Evolutionary conservation across 75 land plant genomes (phyloP).

Genomic region (Selaginella tamariscina): DNA sequence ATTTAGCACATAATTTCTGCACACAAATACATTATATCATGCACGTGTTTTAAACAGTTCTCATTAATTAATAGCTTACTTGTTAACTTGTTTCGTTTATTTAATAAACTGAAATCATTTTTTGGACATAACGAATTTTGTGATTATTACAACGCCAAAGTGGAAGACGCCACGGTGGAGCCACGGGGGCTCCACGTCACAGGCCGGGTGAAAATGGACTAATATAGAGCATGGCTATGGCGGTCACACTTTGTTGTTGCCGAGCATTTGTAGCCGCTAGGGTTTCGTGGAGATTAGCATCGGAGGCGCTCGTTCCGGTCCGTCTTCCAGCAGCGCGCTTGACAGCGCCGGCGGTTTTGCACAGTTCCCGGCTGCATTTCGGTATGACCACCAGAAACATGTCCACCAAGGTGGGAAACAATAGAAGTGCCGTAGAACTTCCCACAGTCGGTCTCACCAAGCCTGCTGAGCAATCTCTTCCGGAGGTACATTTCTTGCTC

Average conservation of each 20-base stretch:
- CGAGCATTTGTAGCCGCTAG: not conserved
- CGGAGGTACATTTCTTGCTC: slow-evolving; percentile 13
- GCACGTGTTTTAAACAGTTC: no score
- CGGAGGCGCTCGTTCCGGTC: not conserved
- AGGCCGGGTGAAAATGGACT: not conserved
- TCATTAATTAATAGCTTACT: no score
- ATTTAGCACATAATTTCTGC: no score
- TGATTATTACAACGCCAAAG: not conserved
- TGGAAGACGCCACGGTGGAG: not conserved
- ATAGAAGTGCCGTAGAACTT: not conserved
- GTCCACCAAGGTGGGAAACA: not conserved
- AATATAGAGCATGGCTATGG: not conserved
- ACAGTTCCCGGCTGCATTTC: not conserved
- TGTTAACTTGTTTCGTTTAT: no score
- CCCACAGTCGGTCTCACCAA: slow-evolving; percentile 22
- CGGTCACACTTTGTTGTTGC: not conserved
- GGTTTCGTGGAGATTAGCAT: not conserved
- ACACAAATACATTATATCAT: no score
- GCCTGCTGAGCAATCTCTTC: slow-evolving; percentile 14
- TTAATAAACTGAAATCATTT: no score
- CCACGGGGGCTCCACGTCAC: not conserved
- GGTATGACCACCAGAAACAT: not conserved
- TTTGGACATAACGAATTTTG: not conserved
- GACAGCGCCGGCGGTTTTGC: not conserved
- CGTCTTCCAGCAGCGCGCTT: not conserved